These are phyloP conservation scores for Corymbia calophylla DNA, from an alignment of 441 rosid species.

Conservation along the genomic window DNA sequence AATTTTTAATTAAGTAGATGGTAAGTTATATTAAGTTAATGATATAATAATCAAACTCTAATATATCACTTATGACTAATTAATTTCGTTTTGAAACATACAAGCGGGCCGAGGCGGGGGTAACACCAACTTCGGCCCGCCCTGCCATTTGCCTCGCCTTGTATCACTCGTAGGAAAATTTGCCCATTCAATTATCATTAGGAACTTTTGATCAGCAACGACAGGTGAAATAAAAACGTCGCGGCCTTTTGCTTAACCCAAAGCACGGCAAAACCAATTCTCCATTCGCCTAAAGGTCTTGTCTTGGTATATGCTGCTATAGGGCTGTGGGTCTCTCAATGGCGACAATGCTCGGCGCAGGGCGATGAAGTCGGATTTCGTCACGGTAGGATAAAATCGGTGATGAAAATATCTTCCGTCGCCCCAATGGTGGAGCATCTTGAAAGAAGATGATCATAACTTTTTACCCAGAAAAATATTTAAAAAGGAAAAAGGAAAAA, in stretches of 20 bases:
- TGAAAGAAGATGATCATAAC: not conserved
- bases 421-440: not conserved
- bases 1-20: not conserved
- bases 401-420: not conserved
- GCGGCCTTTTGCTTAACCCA: not conserved
- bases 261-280: not conserved
- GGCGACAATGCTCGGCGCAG: not conserved
- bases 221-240: not conserved
- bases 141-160: accelerated
- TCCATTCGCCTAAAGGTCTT: not conserved
- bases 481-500: not conserved
- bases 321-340: not conserved
- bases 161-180: not conserved
- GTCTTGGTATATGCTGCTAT: not conserved
- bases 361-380: not conserved
- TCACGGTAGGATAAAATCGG: too few species aligned
- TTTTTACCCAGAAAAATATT: not conserved
- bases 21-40: not conserved
- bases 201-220: not conserved
- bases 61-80: not conserved
- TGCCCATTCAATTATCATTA: not conserved
- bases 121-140: not conserved
- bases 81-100: not conserved
- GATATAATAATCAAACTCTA: not conserved
- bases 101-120: not conserved